Conservation (phyloP, 768 basidiomycete genomes). For the Rhizopogon vesiculosus region DNA sequence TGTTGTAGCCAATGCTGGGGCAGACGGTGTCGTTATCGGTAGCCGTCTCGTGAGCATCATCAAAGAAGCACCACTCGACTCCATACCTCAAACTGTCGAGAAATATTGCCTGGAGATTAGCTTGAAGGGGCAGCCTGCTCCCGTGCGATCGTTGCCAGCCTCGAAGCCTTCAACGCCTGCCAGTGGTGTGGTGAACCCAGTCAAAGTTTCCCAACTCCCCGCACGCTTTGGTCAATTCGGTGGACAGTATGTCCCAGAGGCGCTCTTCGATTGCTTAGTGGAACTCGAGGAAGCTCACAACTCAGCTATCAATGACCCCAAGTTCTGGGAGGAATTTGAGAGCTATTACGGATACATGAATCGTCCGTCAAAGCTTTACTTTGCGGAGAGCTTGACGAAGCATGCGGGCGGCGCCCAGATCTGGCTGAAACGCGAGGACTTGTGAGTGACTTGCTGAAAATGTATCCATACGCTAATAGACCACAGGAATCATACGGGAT, state of each 20-base stretch:
- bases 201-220: slow-evolving; percentile 45
- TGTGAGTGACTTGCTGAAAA: slow-evolving; percentile 41
- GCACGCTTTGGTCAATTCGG: slow-evolving; percentile 92
- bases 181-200: neutral
- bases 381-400: slow-evolving; percentile 87
- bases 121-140: slow-evolving; percentile 31
- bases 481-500: slow-evolving; percentile 90
- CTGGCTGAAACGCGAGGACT: slow-evolving; percentile 95
- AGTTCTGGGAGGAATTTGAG: slow-evolving; percentile 90
- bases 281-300: slow-evolving; percentile 93
- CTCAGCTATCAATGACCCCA: slow-evolving; percentile 78
- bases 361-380: slow-evolving; percentile 86
- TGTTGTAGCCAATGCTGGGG: slow-evolving; percentile 78
- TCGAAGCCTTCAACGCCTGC: neutral
- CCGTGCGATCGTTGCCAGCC: neutral
- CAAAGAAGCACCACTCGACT: slow-evolving; percentile 50
- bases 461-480: slow-evolving; percentile 2
- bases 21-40: slow-evolving; percentile 94
- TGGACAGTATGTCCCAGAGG: slow-evolving; percentile 96
- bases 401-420: slow-evolving; percentile 91
- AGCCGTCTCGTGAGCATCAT: slow-evolving; percentile 81
- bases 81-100: slow-evolving; percentile 53
- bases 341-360: slow-evolving; percentile 92
- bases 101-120: slow-evolving; percentile 73
- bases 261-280: slow-evolving; percentile 85